Evolutionary conservation across 2,329 filamentous ascomycete species (phyloP), one percentile per base, ranked within the genome.

Genomic region (Lasiodiplodia citricola): DNA sequence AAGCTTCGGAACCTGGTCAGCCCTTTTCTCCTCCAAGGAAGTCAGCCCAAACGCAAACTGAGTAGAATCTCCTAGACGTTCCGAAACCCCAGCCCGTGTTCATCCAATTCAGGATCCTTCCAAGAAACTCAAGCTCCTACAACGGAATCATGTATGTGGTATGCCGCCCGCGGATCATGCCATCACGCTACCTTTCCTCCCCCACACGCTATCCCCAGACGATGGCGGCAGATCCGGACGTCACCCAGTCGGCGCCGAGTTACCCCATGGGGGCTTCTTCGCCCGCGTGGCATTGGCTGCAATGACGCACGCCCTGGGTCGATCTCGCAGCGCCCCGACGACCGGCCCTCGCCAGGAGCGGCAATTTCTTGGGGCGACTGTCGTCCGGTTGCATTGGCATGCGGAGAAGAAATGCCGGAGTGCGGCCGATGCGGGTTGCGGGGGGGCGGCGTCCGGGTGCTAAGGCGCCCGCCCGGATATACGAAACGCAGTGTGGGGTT

Each of bases 151-250:
- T 28, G 14, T 6, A 44, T 14, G 8, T 50, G 38, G 28, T 35
- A n/a, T 3, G 8, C 21, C 10, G 44, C 8, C 11, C 44, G 44
- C 47, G n/a, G n/a, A 64, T 64, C 60, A 64, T 52, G 31, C 60
- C 60, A 64, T 64, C 60, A 64, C 47, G 60, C 60, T 64, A 64
- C 60, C 18, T 14, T 35, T 21, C 41, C 38, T 18, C 38, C 23
- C 57, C 47, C 16, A 3, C 38, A 25, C n/a, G 14, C 7, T 21
- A 5, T 44, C 58, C 58, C 58, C 58, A 44, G 58, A 51, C 13
- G 13, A 23, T 37, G 23, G 23, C 8, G 38, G 28, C 28, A 37
- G 47, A 52, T 37, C 44, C 18, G 44, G n/a, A n/a, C 18, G 5
- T 28, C 13, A 21, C n/a, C 44, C 7, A 47, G 44, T 52, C 47